Percentiles rank a stretch among this genome's conserved stretches.
These are phyloP conservation scores for Rhynchosporium agropyri DNA, from an alignment of 2,329 filamentous ascomycete species.

Conservation along the genomic window DNA sequence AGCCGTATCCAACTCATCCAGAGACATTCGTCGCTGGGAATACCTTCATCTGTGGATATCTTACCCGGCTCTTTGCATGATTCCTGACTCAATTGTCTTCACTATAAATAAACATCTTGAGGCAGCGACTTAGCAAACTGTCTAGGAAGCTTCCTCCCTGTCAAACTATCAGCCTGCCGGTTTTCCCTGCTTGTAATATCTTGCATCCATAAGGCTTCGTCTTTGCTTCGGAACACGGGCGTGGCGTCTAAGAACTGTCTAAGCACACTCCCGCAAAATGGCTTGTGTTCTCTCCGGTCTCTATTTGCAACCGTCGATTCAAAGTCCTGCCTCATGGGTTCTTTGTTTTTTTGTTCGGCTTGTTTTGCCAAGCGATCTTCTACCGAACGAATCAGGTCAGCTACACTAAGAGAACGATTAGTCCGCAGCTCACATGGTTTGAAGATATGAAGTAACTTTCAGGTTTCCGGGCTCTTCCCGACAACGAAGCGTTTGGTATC, in stretches of 20 bases:
- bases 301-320: not conserved
- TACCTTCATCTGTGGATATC: not conserved
- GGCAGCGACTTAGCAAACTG: not conserved
- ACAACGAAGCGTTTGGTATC: slow-evolving; percentile 57
- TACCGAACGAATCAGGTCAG: slow-evolving; percentile 22
- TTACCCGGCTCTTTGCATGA: not conserved
- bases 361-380: slow-evolving; percentile 42
- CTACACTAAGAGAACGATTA: too few relatives aligned
- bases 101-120: not conserved
- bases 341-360: slow-evolving; percentile 37
- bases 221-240: not conserved
- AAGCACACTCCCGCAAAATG: slow-evolving; percentile 9
- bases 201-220: not conserved
- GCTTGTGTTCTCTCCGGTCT: not conserved
- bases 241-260: slow-evolving; percentile 10
- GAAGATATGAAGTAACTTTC: slow-evolving; percentile 29
- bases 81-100: not conserved
- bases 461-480: slow-evolving; percentile 49
- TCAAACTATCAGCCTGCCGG: not conserved
- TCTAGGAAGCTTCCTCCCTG: not conserved
- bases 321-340: slow-evolving; percentile 29
- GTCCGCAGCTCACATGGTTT: not conserved
- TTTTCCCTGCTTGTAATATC: not conserved
- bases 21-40: slow-evolving; percentile 6
- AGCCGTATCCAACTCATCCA: not conserved